phyloP scores from a whole-genome alignment of 2,329 filamentous ascomycete genomes.

The Colletotrichum sp. region DNA sequence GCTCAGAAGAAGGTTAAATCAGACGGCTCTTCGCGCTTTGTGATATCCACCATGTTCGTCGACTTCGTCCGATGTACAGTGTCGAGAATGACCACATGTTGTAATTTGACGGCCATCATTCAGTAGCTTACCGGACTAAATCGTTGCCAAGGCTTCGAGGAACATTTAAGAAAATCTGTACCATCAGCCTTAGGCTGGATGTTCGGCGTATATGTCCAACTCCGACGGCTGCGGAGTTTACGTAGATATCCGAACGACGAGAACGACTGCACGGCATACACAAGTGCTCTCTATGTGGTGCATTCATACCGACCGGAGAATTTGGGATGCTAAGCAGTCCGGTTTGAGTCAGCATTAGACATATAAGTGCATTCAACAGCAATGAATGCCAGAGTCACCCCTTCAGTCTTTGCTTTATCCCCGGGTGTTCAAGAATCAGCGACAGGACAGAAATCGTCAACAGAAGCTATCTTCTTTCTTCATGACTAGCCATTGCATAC shows the following conservation, averaged over 20 bases:
- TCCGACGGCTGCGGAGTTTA: background rate
- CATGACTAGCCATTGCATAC: accelerated
- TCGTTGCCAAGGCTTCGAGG: background rate
- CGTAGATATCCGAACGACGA: background rate
- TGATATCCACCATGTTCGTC: accelerated
- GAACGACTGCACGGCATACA: background rate
- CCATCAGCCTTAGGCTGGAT: accelerated
- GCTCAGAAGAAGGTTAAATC: accelerated
- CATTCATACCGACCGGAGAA: background rate
- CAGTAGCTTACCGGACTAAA: background rate
- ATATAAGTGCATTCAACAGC: background rate
- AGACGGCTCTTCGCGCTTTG: background rate
- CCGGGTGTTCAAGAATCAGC: accelerated
- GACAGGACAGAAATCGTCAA: accelerated
- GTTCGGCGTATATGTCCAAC: accelerated
- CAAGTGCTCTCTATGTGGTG: background rate
- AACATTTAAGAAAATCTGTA: background rate
- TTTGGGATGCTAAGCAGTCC: background rate
- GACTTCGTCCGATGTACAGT: background rate
- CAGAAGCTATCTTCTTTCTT: background rate
- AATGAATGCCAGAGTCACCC: background rate
- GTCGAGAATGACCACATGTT: background rate
- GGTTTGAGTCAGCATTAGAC: accelerated
- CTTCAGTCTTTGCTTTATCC: background rate
- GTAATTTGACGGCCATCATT: background rate